Base-by-base conservation (phyloP, 2,329 filamentous ascomycete species). In the Fusarium avenaceum region DNA sequence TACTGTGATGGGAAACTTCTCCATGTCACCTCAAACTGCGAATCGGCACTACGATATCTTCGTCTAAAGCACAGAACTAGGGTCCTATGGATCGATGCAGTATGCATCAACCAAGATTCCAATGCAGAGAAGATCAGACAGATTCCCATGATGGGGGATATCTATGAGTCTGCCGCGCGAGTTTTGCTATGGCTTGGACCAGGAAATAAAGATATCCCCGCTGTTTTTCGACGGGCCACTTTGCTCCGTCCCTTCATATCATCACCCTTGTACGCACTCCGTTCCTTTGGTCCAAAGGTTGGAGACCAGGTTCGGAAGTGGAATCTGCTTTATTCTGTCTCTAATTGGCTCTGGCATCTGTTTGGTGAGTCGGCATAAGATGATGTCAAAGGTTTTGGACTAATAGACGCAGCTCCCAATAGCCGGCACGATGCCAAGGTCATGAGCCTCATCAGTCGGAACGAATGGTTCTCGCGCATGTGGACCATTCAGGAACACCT, bases 221-320 rank as follows among this genome's bases (percentile, higher is more conserved):
- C 32, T 11, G 64, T 65, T 2, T 64, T 65, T 13, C 52, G 39
- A 17, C 43, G 49, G 9, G 66, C 52, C 26, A 62, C 22, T 9
- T 35, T 48, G 45, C 19, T 87, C 82, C 83, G 83, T 30, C 63
- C 63, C 1, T 66, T 66, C 44, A 63, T 59, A 11, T 66, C 59
- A 9, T 66, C 59, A 5, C 63, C 63, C 22, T 19, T 66, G 14
- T 66, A 59, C 7, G 46, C 51, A 13, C 38, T 66, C 14, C 59
- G 63, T 14, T 59, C 63, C 0, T 66, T 66, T 22, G 63, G 63
- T 1, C 63, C 63, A 2, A 60, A 48, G 19, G 50, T 66, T 10
- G 63, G 63, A 33, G 59, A 66, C 24, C 59, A 66, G 7, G 54
- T 63, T 22, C 51, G 63, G n/a, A 66, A 66, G 52, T 66, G 63